Percentiles rank a stretch among this genome's conserved stretches.
Conservation (phyloP, 202 grass and related monocot species). For the Carex arenaria region DNA sequence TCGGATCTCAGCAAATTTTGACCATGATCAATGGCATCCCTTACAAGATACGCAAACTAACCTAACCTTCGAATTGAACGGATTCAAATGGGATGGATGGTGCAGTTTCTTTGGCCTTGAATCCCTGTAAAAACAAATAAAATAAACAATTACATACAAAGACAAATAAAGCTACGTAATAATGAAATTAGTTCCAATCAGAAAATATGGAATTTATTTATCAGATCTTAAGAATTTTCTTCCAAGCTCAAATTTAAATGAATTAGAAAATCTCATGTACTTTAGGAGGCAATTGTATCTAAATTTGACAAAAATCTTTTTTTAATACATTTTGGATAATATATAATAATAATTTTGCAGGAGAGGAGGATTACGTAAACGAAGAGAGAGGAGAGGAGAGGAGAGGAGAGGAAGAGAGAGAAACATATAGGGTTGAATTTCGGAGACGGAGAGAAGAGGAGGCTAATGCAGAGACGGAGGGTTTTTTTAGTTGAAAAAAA, state of each 20-base stretch:
- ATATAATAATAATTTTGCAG: no score
- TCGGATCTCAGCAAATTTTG: no score
- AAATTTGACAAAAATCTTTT: no score
- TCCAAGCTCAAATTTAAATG: not conserved
- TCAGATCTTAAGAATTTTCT: conserved; percentile 1
- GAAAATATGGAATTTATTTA: not conserved
- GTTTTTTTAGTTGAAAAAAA: no score
- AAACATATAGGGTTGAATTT: no score
- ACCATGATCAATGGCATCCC: not conserved
- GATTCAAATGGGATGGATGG: not conserved
- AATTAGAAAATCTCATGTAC: not conserved
- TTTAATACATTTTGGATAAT: no score
- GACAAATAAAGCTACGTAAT: not conserved
- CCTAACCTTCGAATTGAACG: not conserved
- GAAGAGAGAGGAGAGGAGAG: no score
- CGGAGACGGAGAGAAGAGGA: no score
- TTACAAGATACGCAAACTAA: not conserved
- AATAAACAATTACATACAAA: not conserved
- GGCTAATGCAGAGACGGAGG: no score
- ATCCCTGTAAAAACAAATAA: not conserved
- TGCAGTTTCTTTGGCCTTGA: not conserved
- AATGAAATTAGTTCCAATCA: not conserved
- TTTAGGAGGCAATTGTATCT: no score
- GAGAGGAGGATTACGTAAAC: no score
- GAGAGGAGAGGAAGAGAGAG: no score